phyloP scores from a whole-genome alignment of 1,284 basidiomycete genomes.

The Dichomitus squalens region DNA sequence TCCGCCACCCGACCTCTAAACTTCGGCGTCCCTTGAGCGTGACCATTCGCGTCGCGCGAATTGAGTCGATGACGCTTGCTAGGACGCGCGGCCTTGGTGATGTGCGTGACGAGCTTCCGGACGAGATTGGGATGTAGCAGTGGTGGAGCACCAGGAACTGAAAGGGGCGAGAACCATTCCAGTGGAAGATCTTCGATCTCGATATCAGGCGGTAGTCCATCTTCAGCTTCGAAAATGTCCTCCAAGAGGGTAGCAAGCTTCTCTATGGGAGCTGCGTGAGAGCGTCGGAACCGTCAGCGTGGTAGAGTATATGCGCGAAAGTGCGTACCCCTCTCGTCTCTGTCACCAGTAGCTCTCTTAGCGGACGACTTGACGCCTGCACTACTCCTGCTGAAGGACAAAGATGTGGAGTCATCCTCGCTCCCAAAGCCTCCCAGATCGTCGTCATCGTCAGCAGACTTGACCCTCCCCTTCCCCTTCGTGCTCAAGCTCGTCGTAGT shows the following conservation, averaged over 20 bases:
- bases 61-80: conserved; percentile 58
- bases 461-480: conserved; percentile 34
- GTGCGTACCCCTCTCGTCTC: conserved; percentile 72
- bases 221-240: conserved; percentile 90
- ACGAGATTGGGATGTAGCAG: conserved; percentile 62
- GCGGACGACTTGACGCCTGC: conserved; percentile 45
- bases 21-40: conserved; percentile 42
- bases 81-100: conserved; percentile 65
- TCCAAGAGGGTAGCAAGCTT: conserved; percentile 76
- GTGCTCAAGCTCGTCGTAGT: conserved; percentile 17
- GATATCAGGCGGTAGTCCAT: conserved; percentile 70
- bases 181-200: conserved; percentile 55
- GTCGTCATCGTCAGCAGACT: conserved; percentile 40
- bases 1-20: conserved; percentile 61
- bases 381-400: conserved; percentile 10
- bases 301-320: background rate
- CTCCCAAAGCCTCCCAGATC: conserved; percentile 65
- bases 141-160: conserved; percentile 58
- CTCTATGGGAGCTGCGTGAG: conserved; percentile 63
- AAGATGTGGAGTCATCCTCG: conserved; percentile 46
- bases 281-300: conserved; percentile 4
- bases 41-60: conserved; percentile 41
- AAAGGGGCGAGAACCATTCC: conserved; percentile 69
- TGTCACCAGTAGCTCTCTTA: conserved; percentile 63
- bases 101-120: conserved; percentile 68